Percentiles rank a stretch among this genome's conserved stretches.
Evolutionary conservation across 176 grass and related monocot species (phyloP).

Genomic region (Juncus inflexus): DNA sequence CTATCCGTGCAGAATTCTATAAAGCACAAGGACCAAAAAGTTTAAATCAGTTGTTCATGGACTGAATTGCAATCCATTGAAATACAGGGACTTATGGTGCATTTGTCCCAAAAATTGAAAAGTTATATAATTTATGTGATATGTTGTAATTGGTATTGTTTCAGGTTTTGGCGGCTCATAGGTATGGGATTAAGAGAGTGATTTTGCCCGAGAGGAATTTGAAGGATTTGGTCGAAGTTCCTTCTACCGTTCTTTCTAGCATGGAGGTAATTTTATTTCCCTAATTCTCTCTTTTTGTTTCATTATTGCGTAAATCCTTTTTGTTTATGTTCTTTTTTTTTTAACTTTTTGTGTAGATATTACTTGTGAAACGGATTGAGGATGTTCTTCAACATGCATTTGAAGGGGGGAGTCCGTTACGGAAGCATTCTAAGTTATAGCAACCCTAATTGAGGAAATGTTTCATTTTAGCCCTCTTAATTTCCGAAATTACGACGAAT

Average conservation of each 20-base stretch:
- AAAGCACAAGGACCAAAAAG: too few relatives aligned
- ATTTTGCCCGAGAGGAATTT: conserved; percentile 93
- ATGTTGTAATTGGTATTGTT: conserved; percentile 1
- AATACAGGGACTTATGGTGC: too few relatives aligned
- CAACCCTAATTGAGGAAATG: conserved; percentile 1
- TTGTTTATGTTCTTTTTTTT: neutral
- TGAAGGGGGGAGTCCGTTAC: conserved; percentile 62
- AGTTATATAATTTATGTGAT: too few relatives aligned
- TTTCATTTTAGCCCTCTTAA: too few relatives aligned
- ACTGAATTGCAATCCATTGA: too few relatives aligned
- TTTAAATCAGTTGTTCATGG: too few relatives aligned
- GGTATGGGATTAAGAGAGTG: conserved; percentile 92
- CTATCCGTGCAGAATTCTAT: too few relatives aligned
- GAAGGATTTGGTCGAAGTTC: conserved; percentile 91
- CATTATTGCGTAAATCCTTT: neutral
- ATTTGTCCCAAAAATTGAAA: too few relatives aligned
- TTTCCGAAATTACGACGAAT: too few relatives aligned
- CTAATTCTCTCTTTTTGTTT: neutral
- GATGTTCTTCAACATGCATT: conserved; percentile 93
- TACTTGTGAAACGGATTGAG: conserved; percentile 87
- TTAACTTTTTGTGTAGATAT: conserved; percentile 50
- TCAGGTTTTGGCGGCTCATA: conserved; percentile 89
- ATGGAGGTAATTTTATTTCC: conserved; percentile 56
- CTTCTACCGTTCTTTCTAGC: conserved; percentile 64
- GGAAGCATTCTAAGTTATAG: conserved; percentile 65